Evolutionary conservation across 176 grass and related monocot species (phyloP).

Genomic region (Carex littledalei): DNA sequence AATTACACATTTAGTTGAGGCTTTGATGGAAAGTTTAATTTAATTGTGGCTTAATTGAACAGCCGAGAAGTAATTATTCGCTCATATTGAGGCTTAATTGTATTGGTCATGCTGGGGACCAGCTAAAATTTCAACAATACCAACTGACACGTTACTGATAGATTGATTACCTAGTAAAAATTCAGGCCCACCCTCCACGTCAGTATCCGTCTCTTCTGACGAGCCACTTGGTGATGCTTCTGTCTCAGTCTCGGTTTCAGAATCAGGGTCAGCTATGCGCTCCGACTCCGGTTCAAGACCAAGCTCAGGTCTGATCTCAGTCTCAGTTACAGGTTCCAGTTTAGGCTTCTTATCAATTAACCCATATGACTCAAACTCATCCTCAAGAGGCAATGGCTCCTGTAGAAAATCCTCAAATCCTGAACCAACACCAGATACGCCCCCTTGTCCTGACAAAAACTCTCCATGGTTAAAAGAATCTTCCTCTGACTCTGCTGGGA

Average conservation of each 20-base stretch:
- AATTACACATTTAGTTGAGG: background rate
- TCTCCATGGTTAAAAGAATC: slow-evolving; percentile 52
- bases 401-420: slow-evolving; percentile 58
- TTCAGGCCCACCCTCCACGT: slow-evolving; percentile 58
- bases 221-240: slow-evolving; percentile 29
- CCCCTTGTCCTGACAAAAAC: slow-evolving; percentile 40
- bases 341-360: slow-evolving; percentile 39
- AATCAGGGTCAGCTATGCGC: background rate
- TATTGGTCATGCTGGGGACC: background rate
- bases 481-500: slow-evolving; percentile 60
- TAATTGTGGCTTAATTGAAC: background rate
- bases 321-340: slow-evolving; percentile 48
- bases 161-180: slow-evolving; percentile 54
- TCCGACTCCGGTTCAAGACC: background rate
- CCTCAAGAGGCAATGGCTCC: slow-evolving; percentile 47
- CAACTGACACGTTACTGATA: background rate
- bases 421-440: slow-evolving; percentile 39
- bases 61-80: background rate
- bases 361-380: slow-evolving; percentile 67
- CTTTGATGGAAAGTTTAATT: background rate
- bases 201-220: slow-evolving; percentile 42
- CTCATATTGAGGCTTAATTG: slow-evolving; percentile 1
- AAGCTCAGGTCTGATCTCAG: slow-evolving; percentile 55
- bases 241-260: slow-evolving; percentile 62
- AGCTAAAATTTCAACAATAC: background rate